Evolutionary conservation across 208 protist species (phyloP).

Genomic region (Acanthamoeba polyphaga): DNA sequence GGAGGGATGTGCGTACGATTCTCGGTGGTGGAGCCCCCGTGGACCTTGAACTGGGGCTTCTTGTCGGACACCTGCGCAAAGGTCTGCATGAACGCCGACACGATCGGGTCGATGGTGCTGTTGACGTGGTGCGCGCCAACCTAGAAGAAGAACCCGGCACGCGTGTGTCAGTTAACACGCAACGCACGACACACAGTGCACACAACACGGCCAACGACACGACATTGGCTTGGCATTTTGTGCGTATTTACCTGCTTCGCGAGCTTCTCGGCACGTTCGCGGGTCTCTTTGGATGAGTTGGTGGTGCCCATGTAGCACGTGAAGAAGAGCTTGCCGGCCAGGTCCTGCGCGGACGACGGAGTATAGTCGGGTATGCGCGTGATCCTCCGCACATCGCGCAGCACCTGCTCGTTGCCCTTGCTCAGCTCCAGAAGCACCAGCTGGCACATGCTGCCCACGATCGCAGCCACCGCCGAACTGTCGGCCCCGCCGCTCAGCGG

Average conservation of each 20-base stretch:
- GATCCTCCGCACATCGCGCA: slow-evolving; percentile 84
- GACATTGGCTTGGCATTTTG: not conserved
- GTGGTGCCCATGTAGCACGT: slow-evolving; percentile 88
- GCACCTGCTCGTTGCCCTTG: slow-evolving; percentile 77
- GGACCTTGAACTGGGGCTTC: slow-evolving; percentile 80
- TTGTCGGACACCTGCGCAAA: slow-evolving; percentile 65
- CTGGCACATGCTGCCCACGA: slow-evolving; percentile 90
- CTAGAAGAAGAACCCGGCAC: not conserved
- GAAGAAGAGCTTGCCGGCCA: slow-evolving; percentile 82
- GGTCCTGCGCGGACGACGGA: slow-evolving; percentile 75
- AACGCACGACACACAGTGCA: too few relatives aligned
- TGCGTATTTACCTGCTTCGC: slow-evolving; percentile 69
- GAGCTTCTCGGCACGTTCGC: slow-evolving; percentile 79
- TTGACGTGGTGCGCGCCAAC: slow-evolving; percentile 86
- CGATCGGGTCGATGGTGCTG: slow-evolving; percentile 87
- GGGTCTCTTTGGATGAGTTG: slow-evolving; percentile 85
- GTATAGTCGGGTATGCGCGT: slow-evolving; percentile 64
- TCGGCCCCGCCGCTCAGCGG: slow-evolving; percentile 90
- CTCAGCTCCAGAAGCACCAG: slow-evolving; percentile 82
- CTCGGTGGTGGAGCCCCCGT: slow-evolving; percentile 84
- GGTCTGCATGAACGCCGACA: slow-evolving; percentile 77
- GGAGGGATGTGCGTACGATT: slow-evolving; percentile 72
- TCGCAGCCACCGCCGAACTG: slow-evolving; percentile 85
- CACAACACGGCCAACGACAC: too few relatives aligned
- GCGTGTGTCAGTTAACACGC: too few relatives aligned